Percentiles rank a stretch among this genome's conserved stretches.
These are phyloP conservation scores for Nicotiana tomentosiformis DNA, from an alignment of 257 asterid genomes.

Conservation along the genomic window DNA sequence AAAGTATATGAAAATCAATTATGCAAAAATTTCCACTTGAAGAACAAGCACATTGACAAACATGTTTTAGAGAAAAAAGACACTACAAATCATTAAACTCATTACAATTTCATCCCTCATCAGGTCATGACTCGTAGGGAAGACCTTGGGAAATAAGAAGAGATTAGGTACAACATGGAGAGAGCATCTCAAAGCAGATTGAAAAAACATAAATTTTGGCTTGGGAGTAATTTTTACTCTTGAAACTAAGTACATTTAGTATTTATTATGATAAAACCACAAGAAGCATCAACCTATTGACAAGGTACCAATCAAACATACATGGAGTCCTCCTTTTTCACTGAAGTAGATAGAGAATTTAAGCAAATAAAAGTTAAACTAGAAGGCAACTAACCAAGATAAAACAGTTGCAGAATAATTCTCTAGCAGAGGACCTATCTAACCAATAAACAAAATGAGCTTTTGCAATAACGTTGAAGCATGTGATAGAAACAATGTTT, in stretches of 20 bases:
- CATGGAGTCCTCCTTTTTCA: not conserved
- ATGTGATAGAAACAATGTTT: not conserved
- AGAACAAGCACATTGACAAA: not conserved
- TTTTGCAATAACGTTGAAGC: not conserved
- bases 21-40: not conserved
- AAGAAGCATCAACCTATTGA: not conserved
- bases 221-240: not conserved
- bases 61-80: not conserved
- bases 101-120: not conserved
- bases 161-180: not conserved
- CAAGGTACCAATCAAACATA: not conserved
- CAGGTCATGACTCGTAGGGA: not conserved
- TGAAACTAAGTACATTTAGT: not conserved
- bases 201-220: not conserved
- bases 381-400: not conserved
- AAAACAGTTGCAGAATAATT: not conserved
- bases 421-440: not conserved
- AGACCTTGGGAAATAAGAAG: not conserved
- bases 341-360: no score
- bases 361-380: not conserved
- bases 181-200: not conserved
- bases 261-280: conserved; percentile 1
- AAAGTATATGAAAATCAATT: not conserved
- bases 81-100: not conserved
- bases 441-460: not conserved